Evolutionary conservation across 495 filamentous ascomycete species (phyloP).

Genomic region (Staphylotrichum tortipilum): DNA sequence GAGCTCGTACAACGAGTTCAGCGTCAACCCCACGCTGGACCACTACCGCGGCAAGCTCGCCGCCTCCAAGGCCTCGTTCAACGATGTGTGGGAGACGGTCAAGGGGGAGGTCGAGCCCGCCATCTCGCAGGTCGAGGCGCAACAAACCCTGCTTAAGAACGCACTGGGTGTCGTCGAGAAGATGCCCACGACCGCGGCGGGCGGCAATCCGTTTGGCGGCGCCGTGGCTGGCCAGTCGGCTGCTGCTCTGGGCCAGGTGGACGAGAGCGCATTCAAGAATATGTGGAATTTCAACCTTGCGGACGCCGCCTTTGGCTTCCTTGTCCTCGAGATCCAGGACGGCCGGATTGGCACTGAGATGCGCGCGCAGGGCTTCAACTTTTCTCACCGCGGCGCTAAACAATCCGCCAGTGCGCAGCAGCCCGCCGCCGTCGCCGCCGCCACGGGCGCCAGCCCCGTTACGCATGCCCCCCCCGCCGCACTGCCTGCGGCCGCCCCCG

Average conservation of each 20-base stretch:
- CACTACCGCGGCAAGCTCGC: slow-evolving; percentile 99
- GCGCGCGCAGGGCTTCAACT: slow-evolving; percentile 98
- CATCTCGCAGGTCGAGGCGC: slow-evolving; percentile 82
- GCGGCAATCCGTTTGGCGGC: slow-evolving; percentile 93
- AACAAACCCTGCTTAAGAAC: slow-evolving; percentile 82
- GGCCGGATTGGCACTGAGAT: slow-evolving; percentile 97
- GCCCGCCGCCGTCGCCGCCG: slow-evolving; percentile 25
- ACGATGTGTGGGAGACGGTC: slow-evolving; percentile 99
- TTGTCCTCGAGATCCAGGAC: slow-evolving; percentile 88
- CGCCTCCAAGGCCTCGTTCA: slow-evolving; percentile 97
- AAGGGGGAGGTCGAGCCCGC: slow-evolving; percentile 89
- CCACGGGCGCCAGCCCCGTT: slow-evolving; percentile 25
- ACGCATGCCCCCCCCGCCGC: slow-evolving; percentile 28
- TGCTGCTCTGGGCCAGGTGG: slow-evolving; percentile 72
- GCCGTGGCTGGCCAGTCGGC: slow-evolving; percentile 54
- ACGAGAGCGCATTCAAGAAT: slow-evolving; percentile 99
- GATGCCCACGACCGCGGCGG: slow-evolving; percentile 91
- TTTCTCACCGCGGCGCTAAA: slow-evolving; percentile 77
- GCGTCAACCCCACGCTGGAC: slow-evolving; percentile 94
- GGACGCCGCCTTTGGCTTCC: slow-evolving; percentile 92
- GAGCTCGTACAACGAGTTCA: slow-evolving; percentile 99
- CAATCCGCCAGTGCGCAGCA: slow-evolving; percentile 29
- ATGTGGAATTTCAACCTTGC: slow-evolving; percentile 99
- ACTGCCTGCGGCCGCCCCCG: slow-evolving; percentile 22
- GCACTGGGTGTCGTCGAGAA: slow-evolving; percentile 85